phyloP scores from a whole-genome alignment of 140 eudicot species.

The Ambrosia hybrid region DNA sequence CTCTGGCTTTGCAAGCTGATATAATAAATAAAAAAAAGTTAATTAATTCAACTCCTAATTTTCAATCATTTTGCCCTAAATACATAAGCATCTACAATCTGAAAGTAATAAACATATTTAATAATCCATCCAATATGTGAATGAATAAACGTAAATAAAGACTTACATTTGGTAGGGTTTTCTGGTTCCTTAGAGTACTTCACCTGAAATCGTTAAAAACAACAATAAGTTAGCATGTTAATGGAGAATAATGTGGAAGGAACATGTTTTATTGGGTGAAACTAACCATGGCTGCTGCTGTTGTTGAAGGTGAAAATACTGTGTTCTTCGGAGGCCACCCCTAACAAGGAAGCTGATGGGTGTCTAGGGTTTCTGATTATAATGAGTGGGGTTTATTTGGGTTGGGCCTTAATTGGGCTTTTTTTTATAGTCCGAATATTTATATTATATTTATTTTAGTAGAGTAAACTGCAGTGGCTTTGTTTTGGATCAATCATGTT shows the following conservation, averaged over 20 bases:
- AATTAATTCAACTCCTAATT: background rate
- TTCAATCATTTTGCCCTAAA: too few species aligned
- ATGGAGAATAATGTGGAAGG: background rate
- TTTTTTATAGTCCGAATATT: too few species aligned
- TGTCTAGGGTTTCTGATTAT: conserved; percentile 31
- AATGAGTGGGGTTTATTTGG: conserved; percentile 15
- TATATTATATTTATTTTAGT: too few species aligned
- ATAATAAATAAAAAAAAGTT: background rate
- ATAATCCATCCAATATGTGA: background rate
- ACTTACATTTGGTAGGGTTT: conserved; percentile 48
- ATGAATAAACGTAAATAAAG: background rate
- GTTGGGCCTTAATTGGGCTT: conserved; percentile 26
- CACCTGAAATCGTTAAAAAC: conserved; percentile 25
- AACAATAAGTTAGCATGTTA: background rate
- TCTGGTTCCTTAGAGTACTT: conserved; percentile 46
- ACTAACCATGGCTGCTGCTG: conserved; percentile 33
- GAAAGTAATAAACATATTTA: background rate
- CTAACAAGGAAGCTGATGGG: conserved; percentile 11
- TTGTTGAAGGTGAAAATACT: conserved; percentile 12
- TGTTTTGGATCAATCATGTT: too few species aligned
- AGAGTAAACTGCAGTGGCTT: too few species aligned
- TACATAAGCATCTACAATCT: background rate
- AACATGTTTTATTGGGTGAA: background rate
- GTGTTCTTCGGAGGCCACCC: conserved; percentile 43
- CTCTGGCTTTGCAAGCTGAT: conserved; percentile 67